Conservation (phyloP, 768 basidiomycete species). For the Stropharia rugosoannulata region DNA sequence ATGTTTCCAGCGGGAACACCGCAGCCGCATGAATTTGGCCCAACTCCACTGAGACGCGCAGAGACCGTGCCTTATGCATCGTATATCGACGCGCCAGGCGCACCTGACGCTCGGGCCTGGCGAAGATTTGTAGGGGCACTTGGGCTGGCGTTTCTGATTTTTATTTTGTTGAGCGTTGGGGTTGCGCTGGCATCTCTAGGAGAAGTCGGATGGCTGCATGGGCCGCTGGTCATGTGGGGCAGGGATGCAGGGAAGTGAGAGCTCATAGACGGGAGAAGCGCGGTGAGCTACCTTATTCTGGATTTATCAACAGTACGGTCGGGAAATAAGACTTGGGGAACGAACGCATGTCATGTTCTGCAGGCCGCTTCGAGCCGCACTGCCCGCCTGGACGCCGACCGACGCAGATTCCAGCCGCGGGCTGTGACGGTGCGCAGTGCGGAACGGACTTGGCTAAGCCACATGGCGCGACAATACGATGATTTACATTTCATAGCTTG, state of each 20-base stretch:
- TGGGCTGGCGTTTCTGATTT: constrained; percentile 28
- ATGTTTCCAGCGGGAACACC: constrained; percentile 1
- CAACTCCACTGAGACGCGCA: constrained; percentile 20
- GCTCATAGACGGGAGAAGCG: too few relatives aligned
- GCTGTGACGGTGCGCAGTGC: too few relatives aligned
- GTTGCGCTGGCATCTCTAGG: constrained; percentile 26
- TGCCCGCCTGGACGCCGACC: too few relatives aligned
- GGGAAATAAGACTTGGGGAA: too few relatives aligned
- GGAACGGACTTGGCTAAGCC: too few relatives aligned
- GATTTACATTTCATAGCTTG: too few relatives aligned
- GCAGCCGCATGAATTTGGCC: constrained; percentile 19
- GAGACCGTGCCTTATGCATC: constrained; percentile 28
- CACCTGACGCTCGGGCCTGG: constrained; percentile 35
- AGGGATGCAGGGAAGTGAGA: not conserved
- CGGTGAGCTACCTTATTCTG: too few relatives aligned
- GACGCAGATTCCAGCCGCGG: too few relatives aligned
- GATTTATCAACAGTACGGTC: too few relatives aligned
- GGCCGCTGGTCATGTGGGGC: not conserved
- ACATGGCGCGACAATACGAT: too few relatives aligned
- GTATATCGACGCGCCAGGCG: constrained; percentile 33
- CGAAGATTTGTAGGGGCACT: constrained; percentile 34
- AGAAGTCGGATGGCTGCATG: constrained; percentile 7
- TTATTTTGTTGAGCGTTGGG: constrained; percentile 24
- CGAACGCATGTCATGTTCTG: too few relatives aligned
- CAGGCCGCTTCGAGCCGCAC: too few relatives aligned